phyloP scores from a whole-genome alignment of 345 rosid species.

The Moringa oleifera region DNA sequence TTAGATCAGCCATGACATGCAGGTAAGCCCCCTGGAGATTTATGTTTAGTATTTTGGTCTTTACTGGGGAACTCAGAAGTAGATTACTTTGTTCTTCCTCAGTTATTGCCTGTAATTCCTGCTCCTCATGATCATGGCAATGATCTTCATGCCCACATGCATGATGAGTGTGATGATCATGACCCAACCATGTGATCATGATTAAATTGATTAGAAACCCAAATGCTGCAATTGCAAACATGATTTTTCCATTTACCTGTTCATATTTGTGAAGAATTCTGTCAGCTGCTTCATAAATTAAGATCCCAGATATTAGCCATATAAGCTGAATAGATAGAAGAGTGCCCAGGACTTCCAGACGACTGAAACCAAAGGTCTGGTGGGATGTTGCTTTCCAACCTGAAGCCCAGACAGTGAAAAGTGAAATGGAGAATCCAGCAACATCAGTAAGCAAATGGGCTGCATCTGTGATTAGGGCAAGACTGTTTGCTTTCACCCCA shows the following conservation, averaged over 20 bases:
- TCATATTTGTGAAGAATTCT: conserved; percentile 47
- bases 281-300: conserved; percentile 55
- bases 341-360: conserved; percentile 77
- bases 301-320: conserved; percentile 67
- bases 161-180: conserved; percentile 50
- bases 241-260: conserved; percentile 54
- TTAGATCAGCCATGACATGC: conserved; percentile 64
- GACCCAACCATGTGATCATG: conserved; percentile 76
- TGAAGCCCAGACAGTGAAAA: conserved; percentile 71
- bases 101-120: conserved; percentile 12
- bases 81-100: conserved; percentile 34
- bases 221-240: conserved; percentile 70
- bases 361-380: conserved; percentile 64
- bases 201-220: conserved; percentile 65
- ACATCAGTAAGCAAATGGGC: conserved; percentile 75
- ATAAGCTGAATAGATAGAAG: conserved; percentile 75
- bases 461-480: conserved; percentile 80
- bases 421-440: conserved; percentile 61
- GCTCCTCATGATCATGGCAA: conserved; percentile 22
- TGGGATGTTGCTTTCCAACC: conserved; percentile 67
- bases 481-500: conserved; percentile 72
- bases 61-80: conserved; percentile 21
- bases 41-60: conserved; percentile 43
- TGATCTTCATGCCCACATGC: conserved; percentile 19
- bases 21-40: conserved; percentile 85